Evolutionary conservation across 495 filamentous ascomycete genomes (phyloP), one percentile per base, ranked within the genome.

Genomic region (Apiosordaria backusii): DNA sequence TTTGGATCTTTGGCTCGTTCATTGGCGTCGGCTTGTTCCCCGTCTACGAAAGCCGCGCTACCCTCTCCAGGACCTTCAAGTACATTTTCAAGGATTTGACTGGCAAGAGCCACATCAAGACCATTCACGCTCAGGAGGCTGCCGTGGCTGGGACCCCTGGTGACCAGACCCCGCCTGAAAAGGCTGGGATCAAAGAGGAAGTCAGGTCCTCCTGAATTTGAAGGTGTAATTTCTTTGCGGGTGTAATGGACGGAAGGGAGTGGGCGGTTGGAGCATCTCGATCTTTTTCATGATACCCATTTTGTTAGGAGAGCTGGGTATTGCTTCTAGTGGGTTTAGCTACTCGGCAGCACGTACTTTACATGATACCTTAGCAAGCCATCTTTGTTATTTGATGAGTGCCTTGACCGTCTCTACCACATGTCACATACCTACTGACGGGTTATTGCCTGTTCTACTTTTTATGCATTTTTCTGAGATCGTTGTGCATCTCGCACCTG

Each of bases 1-100:
- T 93, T 26, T 97, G 93, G 93, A 83, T 97, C 68, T 96, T 97
- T 74, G 86, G 82, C 72, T 90, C 87, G 0, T 78, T 87, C 60
- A 61, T 87, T 66, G 88, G 85, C 19, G 92, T 97, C 4, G 91
- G 91, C 0, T 26, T 97, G 3, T 97, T 91, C 77, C 93, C 93
- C 24, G 74, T 97, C 3, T 96, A 84, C 74, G 92, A 97, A 71
- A 92, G 93, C 0, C 78, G 93, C 15, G 74, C 84, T 67, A 93
- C 87, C 19, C 88, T 93, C 63, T 71, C 70, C 1, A 78, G 84
- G 29, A 92, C 90, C 0, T 78, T 85, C 67, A 87, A 86, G 74
- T 79, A 83, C 62, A 91, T 97, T 67, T 83, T 76, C 29, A 70
- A 85, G 57, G 93, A 97, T 76, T 65, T 92, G 9, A 84, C 82